phyloP scores from a whole-genome alignment of 495 filamentous ascomycete genomes.

The Lepidopterella palustris region DNA sequence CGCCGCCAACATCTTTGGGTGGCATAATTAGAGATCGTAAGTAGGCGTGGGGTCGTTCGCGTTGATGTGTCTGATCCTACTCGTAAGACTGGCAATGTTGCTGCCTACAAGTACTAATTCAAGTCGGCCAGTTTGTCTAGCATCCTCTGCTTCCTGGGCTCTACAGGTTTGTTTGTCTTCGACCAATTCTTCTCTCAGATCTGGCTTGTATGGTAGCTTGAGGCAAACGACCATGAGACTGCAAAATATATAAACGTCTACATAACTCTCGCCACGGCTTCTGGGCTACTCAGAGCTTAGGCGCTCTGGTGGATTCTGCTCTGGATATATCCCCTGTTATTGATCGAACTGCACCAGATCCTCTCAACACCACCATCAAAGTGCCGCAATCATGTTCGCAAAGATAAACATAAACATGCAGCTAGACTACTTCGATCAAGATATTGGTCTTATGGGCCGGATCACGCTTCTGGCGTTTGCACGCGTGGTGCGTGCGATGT shows the following conservation, averaged over 20 bases:
- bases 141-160: conserved; percentile 32
- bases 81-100: conserved; percentile 24
- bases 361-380: conserved; percentile 39
- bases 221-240: not conserved
- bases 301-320: conserved; percentile 49
- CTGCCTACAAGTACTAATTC: conserved; percentile 29
- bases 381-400: conserved; percentile 35
- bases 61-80: not conserved
- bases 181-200: conserved; percentile 16
- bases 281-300: no score
- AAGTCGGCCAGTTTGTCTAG: conserved; percentile 18
- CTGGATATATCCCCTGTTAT: conserved; percentile 48
- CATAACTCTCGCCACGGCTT: conserved; percentile 45
- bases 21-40: no score
- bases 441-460: conserved; percentile 42
- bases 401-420: conserved; percentile 39
- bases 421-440: conserved; percentile 43
- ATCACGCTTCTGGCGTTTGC: conserved; percentile 42
- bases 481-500: no score
- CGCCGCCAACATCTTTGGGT: no score
- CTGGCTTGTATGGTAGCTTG: not conserved
- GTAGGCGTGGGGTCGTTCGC: not conserved
- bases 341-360: conserved; percentile 44
- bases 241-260: conserved; percentile 50
- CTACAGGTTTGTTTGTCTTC: conserved; percentile 27